Evolutionary conservation across 805 yeast genomes (phyloP).

Genomic region (Saturnispora gosingensis): DNA sequence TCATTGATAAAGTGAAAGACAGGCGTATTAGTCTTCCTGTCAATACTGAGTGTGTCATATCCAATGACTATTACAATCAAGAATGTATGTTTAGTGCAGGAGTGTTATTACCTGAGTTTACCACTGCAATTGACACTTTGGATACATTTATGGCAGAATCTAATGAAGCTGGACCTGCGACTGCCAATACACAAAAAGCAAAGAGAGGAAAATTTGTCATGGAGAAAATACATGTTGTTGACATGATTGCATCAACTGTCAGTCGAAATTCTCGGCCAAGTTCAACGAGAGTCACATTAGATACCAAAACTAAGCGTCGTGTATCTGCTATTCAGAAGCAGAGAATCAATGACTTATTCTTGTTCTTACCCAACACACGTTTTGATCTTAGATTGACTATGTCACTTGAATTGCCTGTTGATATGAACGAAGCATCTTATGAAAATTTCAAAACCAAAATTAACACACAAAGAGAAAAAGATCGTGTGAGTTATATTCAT

Average conservation of each 20-base stretch:
- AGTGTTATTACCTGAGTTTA: slow-evolving; percentile 53
- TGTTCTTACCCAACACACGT: slow-evolving; percentile 67
- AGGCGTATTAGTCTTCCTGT: slow-evolving; percentile 57
- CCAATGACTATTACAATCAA: slow-evolving; percentile 39
- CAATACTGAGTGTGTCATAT: slow-evolving; percentile 54
- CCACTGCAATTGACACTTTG: slow-evolving; percentile 45
- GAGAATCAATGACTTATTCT: slow-evolving; percentile 60
- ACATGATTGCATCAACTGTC: slow-evolving; percentile 53
- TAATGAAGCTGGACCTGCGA: slow-evolving; percentile 8
- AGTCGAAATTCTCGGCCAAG: slow-evolving; percentile 57
- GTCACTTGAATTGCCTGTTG: slow-evolving; percentile 67
- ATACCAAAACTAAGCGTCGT: slow-evolving; percentile 55
- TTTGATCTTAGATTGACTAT: slow-evolving; percentile 72
- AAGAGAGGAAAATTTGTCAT: slow-evolving; percentile 37
- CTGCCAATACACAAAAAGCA: slow-evolving; percentile 9
- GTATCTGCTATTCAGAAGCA: slow-evolving; percentile 65
- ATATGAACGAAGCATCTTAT: slow-evolving; percentile 42
- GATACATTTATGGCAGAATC: slow-evolving; percentile 38
- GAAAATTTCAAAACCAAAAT: slow-evolving; percentile 42
- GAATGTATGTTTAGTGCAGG: slow-evolving; percentile 57
- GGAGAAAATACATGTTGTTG: slow-evolving; percentile 54
- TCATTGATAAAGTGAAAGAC: slow-evolving; percentile 55
- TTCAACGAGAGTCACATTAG: slow-evolving; percentile 57
- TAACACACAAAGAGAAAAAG: slow-evolving; percentile 54
- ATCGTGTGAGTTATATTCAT: slow-evolving; percentile 64